Percentiles rank a stretch among this genome's conserved stretches.
phyloP scores from a whole-genome alignment of 768 basidiomycete species.

The Strobilomyces echinocephalus region DNA sequence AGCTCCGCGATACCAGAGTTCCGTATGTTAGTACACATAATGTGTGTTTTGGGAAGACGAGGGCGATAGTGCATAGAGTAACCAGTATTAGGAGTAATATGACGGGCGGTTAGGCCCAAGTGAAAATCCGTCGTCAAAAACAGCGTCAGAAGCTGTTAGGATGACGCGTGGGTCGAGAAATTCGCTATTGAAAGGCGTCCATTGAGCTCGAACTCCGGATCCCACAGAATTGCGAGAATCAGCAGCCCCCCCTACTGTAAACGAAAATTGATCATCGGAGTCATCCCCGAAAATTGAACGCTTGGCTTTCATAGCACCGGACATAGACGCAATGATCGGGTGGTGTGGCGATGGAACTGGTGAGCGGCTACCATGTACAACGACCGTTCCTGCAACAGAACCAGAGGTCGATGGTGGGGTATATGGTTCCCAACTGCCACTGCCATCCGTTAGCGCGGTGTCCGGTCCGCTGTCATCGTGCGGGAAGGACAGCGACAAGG shows the following conservation, averaged over 20 bases:
- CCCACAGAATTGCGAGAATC: conserved; percentile 14
- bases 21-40: conserved; percentile 7
- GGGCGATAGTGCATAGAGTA: background rate
- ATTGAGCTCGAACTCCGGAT: conserved; percentile 10
- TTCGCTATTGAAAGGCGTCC: conserved; percentile 31
- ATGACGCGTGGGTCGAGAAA: conserved; percentile 29
- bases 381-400: conserved; percentile 42
- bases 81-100: conserved; percentile 24
- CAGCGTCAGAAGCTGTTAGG: conserved; percentile 27
- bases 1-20: conserved; percentile 13
- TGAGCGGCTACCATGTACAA: conserved; percentile 39
- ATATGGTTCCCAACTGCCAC: conserved; percentile 56
- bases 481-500: conserved; percentile 36
- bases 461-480: conserved; percentile 51
- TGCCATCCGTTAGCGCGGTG: conserved; percentile 44
- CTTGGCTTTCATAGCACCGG: conserved; percentile 27
- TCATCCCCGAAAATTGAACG: conserved; percentile 45
- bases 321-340: conserved; percentile 33
- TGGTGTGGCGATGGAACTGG: conserved; percentile 21
- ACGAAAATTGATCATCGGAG: conserved; percentile 50
- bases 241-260: conserved; percentile 28
- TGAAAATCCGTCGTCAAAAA: conserved; percentile 37
- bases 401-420: conserved; percentile 58
- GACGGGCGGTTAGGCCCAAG: conserved; percentile 42
- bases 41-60: background rate